A percentile compares a stretch with the other conserved stretches of the same genome.
phyloP scores from a whole-genome alignment of 208 protist species.

The Vickermania spadyakhi region DNA sequence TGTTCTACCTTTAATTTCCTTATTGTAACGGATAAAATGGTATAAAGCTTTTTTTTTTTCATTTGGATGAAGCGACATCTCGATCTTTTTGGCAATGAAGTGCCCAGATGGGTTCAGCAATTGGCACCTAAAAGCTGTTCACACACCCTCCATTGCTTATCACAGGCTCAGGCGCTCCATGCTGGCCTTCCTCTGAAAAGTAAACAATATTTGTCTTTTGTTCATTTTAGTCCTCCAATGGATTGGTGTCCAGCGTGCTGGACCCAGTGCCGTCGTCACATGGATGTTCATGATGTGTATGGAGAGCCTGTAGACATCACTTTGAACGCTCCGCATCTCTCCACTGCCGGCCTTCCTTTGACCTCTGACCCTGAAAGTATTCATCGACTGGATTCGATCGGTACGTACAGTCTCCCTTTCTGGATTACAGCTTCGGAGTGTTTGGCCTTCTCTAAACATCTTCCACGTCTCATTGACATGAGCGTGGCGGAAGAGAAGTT shows the following conservation, averaged over 20 bases:
- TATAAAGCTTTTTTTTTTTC: slow-evolving; percentile 2
- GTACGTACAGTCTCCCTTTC: too few species aligned
- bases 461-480: too few species aligned
- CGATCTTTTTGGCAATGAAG: slow-evolving; percentile 4
- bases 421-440: slow-evolving; percentile 38
- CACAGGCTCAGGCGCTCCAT: not conserved
- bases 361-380: slow-evolving; percentile 11
- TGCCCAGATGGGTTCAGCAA: not conserved
- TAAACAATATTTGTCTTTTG: not conserved
- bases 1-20: slow-evolving; percentile 1
- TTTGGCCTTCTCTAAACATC: too few species aligned
- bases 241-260: not conserved
- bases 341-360: slow-evolving; percentile 19
- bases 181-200: not conserved
- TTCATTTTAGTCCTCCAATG: not conserved
- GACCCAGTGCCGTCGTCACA: slow-evolving; percentile 9
- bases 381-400: slow-evolving; percentile 1
- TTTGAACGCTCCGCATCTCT: slow-evolving; percentile 22
- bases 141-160: not conserved
- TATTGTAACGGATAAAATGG: not conserved
- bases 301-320: slow-evolving; percentile 27
- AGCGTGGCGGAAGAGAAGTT: too few species aligned
- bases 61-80: not conserved
- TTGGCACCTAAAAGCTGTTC: not conserved
- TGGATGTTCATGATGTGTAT: slow-evolving; percentile 5